These are phyloP conservation scores for Penicillium sp. DNA, from an alignment of 2,329 filamentous ascomycete genomes.

Conservation along the genomic window DNA sequence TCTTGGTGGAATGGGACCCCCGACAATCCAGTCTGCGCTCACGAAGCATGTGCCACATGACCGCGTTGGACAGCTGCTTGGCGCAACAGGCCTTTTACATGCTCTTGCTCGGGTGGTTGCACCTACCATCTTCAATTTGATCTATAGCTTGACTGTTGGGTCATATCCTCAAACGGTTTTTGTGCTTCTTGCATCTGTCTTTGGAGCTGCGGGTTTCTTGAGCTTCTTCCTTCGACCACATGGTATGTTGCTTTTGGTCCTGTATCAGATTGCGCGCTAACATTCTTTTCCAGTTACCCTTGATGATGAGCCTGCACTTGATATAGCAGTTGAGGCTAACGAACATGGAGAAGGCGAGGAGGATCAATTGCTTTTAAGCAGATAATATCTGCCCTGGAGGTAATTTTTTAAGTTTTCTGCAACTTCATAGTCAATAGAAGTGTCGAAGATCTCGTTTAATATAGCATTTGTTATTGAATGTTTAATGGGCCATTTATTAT, in stretches of 20 bases:
- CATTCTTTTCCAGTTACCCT: conserved; percentile 18
- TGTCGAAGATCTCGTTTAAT: not conserved
- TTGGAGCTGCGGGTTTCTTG: conserved; percentile 64
- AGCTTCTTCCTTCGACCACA: conserved; percentile 73
- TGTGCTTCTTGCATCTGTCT: conserved; percentile 68
- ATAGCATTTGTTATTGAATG: not conserved
- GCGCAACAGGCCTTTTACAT: conserved; percentile 83
- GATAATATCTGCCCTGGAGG: not conserved
- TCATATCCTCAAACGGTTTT: conserved; percentile 81
- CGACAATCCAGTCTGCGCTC: conserved; percentile 78
- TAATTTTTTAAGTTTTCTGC: not conserved
- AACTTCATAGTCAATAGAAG: not conserved
- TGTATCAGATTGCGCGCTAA: conserved; percentile 4
- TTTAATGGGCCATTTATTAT: not conserved
- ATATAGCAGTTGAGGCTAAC: conserved; percentile 21
- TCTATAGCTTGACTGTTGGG: conserved; percentile 80
- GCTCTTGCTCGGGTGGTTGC: conserved; percentile 76
- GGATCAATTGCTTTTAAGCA: conserved; percentile 7
- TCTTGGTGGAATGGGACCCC: conserved; percentile 80
- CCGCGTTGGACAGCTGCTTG: conserved; percentile 81
- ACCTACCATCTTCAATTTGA: conserved; percentile 79
- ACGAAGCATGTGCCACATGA: conserved; percentile 90
- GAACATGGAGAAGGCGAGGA: conserved; percentile 21
- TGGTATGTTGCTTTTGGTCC: conserved; percentile 57
- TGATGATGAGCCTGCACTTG: conserved; percentile 9